A percentile compares a stretch with the other conserved stretches of the same genome.
phyloP scores from a whole-genome alignment of 805 yeast genomes.

The Wickerhamomyces strasburgensis region DNA sequence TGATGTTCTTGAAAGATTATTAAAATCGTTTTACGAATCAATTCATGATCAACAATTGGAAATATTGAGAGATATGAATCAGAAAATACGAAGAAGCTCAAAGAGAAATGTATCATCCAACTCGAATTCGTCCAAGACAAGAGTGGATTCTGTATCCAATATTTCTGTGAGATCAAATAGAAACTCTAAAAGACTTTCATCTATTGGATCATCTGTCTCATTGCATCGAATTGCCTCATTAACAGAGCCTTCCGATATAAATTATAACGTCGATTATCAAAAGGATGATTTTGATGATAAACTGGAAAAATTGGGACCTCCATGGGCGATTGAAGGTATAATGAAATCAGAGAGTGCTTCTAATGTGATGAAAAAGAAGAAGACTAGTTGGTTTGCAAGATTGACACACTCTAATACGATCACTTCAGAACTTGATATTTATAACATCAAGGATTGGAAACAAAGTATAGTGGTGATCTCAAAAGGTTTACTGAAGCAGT shows the following conservation, averaged over 20 bases:
- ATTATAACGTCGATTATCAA: conserved; percentile 26
- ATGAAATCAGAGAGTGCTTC: conserved; percentile 32
- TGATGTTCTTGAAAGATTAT: conserved; percentile 11
- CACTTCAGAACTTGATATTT: conserved; percentile 28
- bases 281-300: conserved; percentile 51
- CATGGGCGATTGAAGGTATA: conserved; percentile 74
- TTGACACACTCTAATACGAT: conserved; percentile 12
- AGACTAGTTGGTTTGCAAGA: conserved; percentile 20
- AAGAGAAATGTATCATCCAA: conserved; percentile 10
- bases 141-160: conserved; percentile 12
- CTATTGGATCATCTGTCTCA: conserved; percentile 20
- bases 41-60: conserved; percentile 23
- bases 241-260: conserved; percentile 10
- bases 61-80: conserved; percentile 7
- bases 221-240: conserved; percentile 4
- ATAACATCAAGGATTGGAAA: conserved; percentile 20
- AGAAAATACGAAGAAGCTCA: conserved; percentile 6
- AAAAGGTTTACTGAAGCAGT: conserved; percentile 43
- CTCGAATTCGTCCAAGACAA: conserved; percentile 3
- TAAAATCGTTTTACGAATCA: conserved; percentile 33
- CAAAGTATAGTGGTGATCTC: conserved; percentile 46
- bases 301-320: conserved; percentile 65
- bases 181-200: conserved; percentile 22
- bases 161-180: conserved; percentile 18
- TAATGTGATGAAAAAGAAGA: conserved; percentile 5